Base-by-base conservation (phyloP, 2,329 filamentous ascomycete species). In the Stemphylium beticola region DNA sequence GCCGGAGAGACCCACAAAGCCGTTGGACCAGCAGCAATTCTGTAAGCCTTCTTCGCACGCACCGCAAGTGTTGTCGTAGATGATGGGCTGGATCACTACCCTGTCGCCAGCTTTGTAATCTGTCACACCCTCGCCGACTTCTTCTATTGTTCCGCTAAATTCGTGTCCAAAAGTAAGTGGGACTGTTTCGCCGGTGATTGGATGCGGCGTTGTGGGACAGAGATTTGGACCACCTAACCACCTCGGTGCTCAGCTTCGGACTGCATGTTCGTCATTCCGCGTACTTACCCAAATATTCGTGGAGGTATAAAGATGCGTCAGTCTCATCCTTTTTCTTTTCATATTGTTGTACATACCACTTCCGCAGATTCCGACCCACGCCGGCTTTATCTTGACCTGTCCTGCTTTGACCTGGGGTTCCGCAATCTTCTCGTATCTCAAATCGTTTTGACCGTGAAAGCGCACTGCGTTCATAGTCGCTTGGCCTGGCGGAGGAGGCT, bases 81-180 rank as follows among this genome's bases (percentile, higher is more conserved):
- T 83, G 66, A 82, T 84, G 8, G 82, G 82, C 59, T 83, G 78
- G 1, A 83, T 74, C 37, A 73, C 77, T 2, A 83, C 81, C 24
- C 78, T 68, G 49, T 82, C 77, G 15, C 82, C 82, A 3, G 76
- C 64, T 48, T 78, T 78, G 65, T 80, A 78, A n/a, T 78, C 74
- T 5, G 68, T 72, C 9, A 84, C 80, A 10, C 76, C 80, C n/a
- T 79, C 74, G 31, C 80, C 79, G 11, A 83, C 75, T 62, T 83
- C 81, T 65, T 83, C 81, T 31, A 84, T 74, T 1, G 77, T 72
- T 11, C 80, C 82, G 48, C 76, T 79, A 65, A 84, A 83, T 58
- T 83, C 82, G 61, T 84, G 81, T 12, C 82, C 82, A 49, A 84
- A 78, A 2, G 80, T 82, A 50, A 83, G 56, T n/a, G 79, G 82